Conservation (phyloP, 2,329 filamentous ascomycete genomes). For the Clarireedia paspali region DNA sequence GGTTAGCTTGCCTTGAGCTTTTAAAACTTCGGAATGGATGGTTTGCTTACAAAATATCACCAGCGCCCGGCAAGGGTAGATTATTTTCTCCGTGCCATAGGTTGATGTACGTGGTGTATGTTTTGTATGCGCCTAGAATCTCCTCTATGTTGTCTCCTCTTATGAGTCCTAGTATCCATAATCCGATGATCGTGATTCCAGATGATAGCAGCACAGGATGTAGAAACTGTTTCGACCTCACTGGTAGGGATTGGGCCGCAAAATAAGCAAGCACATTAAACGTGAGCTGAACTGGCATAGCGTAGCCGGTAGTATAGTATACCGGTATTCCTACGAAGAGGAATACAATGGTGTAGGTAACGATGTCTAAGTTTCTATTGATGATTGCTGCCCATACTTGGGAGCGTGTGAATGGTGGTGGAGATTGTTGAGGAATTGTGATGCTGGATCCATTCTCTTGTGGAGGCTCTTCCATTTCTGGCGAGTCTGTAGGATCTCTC, state of each 20-base stretch:
- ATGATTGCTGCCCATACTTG: slow-evolving; percentile 43
- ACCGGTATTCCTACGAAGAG: slow-evolving; percentile 45
- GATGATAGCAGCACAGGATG: slow-evolving; percentile 53
- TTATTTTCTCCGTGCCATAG: slow-evolving; percentile 37
- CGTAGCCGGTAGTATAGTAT: slow-evolving; percentile 46
- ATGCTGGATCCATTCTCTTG: not conserved
- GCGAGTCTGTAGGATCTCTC: slow-evolving; percentile 17
- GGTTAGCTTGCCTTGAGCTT: not conserved
- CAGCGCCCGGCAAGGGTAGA: slow-evolving; percentile 41
- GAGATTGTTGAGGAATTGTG: slow-evolving; percentile 32
- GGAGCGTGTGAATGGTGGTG: slow-evolving; percentile 37
- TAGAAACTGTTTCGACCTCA: slow-evolving; percentile 42
- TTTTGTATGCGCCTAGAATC: slow-evolving; percentile 42
- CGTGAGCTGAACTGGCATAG: slow-evolving; percentile 36
- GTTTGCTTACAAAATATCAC: slow-evolving; percentile 41
- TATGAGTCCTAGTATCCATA: slow-evolving; percentile 46
- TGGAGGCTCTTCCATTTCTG: slow-evolving; percentile 13
- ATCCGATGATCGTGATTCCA: slow-evolving; percentile 41
- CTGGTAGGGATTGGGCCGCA: slow-evolving; percentile 40
- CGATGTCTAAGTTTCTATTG: slow-evolving; percentile 37
- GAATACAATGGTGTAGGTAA: slow-evolving; percentile 39
- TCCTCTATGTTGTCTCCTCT: slow-evolving; percentile 34
- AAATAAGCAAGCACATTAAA: slow-evolving; percentile 47
- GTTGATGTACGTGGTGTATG: slow-evolving; percentile 43
- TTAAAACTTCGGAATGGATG: not conserved